Base-by-base conservation (phyloP, 352 stramenopile genomes). In the Phytophthora tentaculata region DNA sequence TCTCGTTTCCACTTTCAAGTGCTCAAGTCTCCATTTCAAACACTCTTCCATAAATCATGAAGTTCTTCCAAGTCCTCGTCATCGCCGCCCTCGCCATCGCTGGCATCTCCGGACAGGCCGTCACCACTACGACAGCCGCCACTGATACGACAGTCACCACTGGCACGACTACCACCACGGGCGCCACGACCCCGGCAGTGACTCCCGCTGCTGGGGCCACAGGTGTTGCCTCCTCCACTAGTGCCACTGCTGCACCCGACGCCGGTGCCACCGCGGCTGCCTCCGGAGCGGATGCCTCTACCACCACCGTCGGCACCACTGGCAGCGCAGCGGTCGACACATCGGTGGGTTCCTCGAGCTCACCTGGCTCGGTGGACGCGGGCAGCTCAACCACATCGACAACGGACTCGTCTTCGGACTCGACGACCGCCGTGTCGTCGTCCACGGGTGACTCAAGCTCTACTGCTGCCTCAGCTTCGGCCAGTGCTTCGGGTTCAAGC, bases 21-120 rank as follows among this genome's bases (percentile, higher is more conserved):
- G 52, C 28, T 35, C 59, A 69, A 67, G 64, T 60, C 44, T 59
- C 37, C n/a, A 51, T 28, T 20, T 22, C 41, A 48, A 9, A 47
- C 22, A 24, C 24, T 41, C 5, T 10, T 16, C 19, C 47, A 43
- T 24, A 39, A 61, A 68, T 22, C 7, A 76, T 76, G 64, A 67
- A 76, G 69, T 73, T 73, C 44, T 71, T 77, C 56, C 65, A 73
- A 26, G 58, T 71, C 29, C 39, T 77, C 44, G 2, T 68, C 50
- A 62, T 77, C 51, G 69, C 69, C 12, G 65, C 69, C 8, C 45
- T 77, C 39, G 69, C 69, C 23, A 37, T 77, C 14, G 65, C 65
- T 7, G 56, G 50, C 14, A 49, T 61, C 17, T 68, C 22, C 32
- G 65, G 51, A n/a, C 64, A 77, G 50, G 19, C 55, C 22, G 29